Evolutionary conservation across 345 rosid species (phyloP).

Genomic region (Aegle marmelos): DNA sequence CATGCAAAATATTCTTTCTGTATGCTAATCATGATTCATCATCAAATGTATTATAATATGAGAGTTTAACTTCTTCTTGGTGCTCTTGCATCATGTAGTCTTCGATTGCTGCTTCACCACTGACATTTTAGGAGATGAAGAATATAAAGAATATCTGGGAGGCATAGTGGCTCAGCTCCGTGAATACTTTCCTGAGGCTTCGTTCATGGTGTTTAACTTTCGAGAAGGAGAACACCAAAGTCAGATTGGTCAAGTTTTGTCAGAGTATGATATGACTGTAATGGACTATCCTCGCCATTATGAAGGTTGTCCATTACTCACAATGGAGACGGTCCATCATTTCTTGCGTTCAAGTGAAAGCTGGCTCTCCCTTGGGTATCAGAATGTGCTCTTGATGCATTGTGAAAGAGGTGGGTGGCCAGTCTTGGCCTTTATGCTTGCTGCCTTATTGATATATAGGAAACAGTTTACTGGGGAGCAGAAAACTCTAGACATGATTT

Average conservation of each 20-base stretch:
- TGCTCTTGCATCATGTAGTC: constrained; percentile 28
- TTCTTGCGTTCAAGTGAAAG: constrained; percentile 69
- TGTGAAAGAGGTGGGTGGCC: constrained; percentile 83
- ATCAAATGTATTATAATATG: not conserved
- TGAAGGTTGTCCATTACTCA: constrained; percentile 73
- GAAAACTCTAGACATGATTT: constrained; percentile 71
- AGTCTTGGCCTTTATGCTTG: constrained; percentile 73
- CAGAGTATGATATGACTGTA: constrained; percentile 71
- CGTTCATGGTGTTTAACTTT: constrained; percentile 79
- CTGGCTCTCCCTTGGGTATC: constrained; percentile 62
- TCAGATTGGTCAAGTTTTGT: constrained; percentile 44
- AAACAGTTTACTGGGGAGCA: constrained; percentile 62
- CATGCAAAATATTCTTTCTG: no score
- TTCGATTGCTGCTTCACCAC: constrained; percentile 70
- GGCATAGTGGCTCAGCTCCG: constrained; percentile 55
- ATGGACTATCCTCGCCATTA: constrained; percentile 79
- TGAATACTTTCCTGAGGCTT: constrained; percentile 54
- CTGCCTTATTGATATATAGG: constrained; percentile 61
- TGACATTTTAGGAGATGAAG: constrained; percentile 49
- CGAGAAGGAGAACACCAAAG: constrained; percentile 55
- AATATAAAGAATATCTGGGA: constrained; percentile 46
- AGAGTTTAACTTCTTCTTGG: not conserved
- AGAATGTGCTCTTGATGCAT: constrained; percentile 63
- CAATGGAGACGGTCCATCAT: constrained; percentile 66
- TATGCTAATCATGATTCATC: not conserved